A percentile compares a stretch with the other conserved stretches of the same genome.
Evolutionary conservation across 2,329 filamentous ascomycete species (phyloP).

Genomic region (Shiraia bambusicola): DNA sequence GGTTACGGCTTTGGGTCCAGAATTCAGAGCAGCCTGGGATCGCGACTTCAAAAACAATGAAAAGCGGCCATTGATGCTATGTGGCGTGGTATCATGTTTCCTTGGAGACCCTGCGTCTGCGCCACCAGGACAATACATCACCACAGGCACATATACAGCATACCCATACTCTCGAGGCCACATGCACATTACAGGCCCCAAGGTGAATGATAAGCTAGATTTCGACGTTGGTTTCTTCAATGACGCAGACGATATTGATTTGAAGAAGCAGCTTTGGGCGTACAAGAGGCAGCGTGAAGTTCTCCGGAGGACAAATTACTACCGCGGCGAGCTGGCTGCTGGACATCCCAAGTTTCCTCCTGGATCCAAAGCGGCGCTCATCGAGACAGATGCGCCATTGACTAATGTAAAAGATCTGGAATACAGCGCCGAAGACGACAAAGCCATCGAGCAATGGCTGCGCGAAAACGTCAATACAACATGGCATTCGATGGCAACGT

Average conservation of each 20-base stretch:
- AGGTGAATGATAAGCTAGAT: conserved; percentile 51
- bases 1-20: conserved; percentile 54
- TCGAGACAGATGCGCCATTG: conserved; percentile 14
- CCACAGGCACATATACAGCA: conserved; percentile 55
- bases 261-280: conserved; percentile 61
- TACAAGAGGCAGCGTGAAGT: conserved; percentile 65
- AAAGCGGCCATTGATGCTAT: conserved; percentile 54
- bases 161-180: conserved; percentile 64
- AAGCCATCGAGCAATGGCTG: conserved; percentile 46
- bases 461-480: conserved; percentile 36
- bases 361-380: conserved; percentile 17
- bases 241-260: conserved; percentile 57
- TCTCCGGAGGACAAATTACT: conserved; percentile 55
- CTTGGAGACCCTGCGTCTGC: conserved; percentile 31
- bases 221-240: conserved; percentile 61
- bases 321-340: conserved; percentile 43
- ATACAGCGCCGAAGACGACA: conserved; percentile 37
- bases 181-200: conserved; percentile 58
- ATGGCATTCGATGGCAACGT: conserved; percentile 38
- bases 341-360: conserved; percentile 26
- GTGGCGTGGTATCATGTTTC: conserved; percentile 41
- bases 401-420: conserved; percentile 16
- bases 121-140: conserved; percentile 54
- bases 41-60: conserved; percentile 52
- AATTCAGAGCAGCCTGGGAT: conserved; percentile 59